Conservation (phyloP, 495 filamentous ascomycete genomes). For the Thozetella sp. region DNA sequence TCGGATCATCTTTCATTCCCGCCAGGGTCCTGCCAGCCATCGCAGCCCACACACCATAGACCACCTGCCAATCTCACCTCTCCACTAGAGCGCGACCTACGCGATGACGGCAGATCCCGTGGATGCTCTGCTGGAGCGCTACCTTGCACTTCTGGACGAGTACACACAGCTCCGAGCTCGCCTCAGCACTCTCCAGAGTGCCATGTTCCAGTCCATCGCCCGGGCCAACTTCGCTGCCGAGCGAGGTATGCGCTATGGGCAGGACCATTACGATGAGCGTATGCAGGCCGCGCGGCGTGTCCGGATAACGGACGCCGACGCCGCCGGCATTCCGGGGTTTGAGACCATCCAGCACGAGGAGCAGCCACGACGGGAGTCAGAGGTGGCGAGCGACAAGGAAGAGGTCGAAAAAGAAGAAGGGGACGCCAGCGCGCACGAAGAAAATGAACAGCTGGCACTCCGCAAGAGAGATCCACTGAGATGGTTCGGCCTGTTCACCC, state of each 20-base stretch:
- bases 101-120: slow-evolving; percentile 27
- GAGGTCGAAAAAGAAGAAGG: slow-evolving; percentile 3
- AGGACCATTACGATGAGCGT: slow-evolving; percentile 70
- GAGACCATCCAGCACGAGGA: background rate
- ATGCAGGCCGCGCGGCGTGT: slow-evolving; percentile 63
- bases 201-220: slow-evolving; percentile 57
- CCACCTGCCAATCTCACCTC: background rate
- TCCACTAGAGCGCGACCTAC: background rate
- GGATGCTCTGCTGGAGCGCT: slow-evolving; percentile 68
- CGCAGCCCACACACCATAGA: background rate
- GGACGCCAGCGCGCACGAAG: slow-evolving; percentile 5
- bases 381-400: background rate
- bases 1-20: background rate
- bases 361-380: background rate
- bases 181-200: slow-evolving; percentile 57
- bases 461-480: slow-evolving; percentile 54
- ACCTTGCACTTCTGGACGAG: slow-evolving; percentile 69
- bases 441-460: slow-evolving; percentile 6
- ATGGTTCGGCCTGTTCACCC: slow-evolving; percentile 72
- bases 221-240: slow-evolving; percentile 72
- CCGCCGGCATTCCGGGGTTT: slow-evolving; percentile 1
- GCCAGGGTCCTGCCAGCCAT: background rate
- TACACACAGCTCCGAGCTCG: slow-evolving; percentile 64
- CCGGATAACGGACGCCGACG: background rate
- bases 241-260: slow-evolving; percentile 63